Evolutionary conservation across 129 eudicot species (phyloP), one percentile per base, ranked within the genome.

Genomic region (Lonicera japonica): DNA sequence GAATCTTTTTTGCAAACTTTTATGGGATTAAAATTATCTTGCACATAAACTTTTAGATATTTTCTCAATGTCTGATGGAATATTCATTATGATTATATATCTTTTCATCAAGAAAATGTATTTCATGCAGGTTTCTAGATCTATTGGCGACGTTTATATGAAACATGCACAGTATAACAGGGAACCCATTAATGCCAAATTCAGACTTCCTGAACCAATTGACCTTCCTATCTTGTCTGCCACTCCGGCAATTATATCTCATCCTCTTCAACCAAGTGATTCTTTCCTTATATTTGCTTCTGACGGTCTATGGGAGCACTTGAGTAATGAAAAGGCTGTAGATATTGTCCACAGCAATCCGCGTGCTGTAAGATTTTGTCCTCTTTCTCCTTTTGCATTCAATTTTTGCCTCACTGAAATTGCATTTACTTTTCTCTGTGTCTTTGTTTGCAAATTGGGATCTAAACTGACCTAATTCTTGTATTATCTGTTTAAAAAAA

Each of bases 241-340:
- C n/a, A 67, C 66, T 51, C 94, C 94, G 47, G 58, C 94, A 65
- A 78, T 85, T 60, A 56, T 85, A n/a, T 53, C 73, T 48, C 94
- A 85, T 70, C 73, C 78, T 50, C 82, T 85, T 56, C 87, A 85
- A 38, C 85, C 80, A 19, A 63, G 70, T 61, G 94, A 85, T 77
- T 75, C 80, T 53, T 85, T 85, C 75, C 79, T 84, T 47, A 84
- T 84, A 62, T 84, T 80, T 74, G 92, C 92, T 75, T 84, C 92
- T 66, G 94, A 85, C 56, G 94, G 94, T 66, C 71, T 85, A 70
- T 85, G 94, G 94, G 94, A 85, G 58, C 94, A 85, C 76, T 67
- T 85, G 73, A 81, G 76, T 64, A 85, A 85, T 56, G 87, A 85
- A 78, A 79, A 72, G 56, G 92, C 92, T 38, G 92, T 81, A 60